Percentiles rank a stretch among this genome's conserved stretches.
Conservation (phyloP, 139 green algal species). For the Marvania coccoides region DNA sequence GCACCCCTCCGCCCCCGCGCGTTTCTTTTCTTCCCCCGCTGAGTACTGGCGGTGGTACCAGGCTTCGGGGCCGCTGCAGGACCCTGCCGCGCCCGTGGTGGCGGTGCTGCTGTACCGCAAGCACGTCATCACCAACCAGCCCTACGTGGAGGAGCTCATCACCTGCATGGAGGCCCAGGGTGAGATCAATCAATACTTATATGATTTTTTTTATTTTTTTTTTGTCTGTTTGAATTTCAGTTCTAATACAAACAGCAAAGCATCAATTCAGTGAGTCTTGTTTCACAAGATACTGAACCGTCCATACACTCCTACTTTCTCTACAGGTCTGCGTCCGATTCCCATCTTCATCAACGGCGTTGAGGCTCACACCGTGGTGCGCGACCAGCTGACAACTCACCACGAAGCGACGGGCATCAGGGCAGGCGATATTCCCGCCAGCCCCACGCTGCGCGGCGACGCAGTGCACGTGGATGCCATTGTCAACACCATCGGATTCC, state of each 20-base stretch:
- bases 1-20: slow-evolving; percentile 64
- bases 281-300: too few species aligned
- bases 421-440: too few species aligned
- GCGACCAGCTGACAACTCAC: slow-evolving; percentile 71
- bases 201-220: too few species aligned
- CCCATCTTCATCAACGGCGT: slow-evolving; percentile 95
- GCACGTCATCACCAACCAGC: slow-evolving; percentile 91
- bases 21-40: slow-evolving; percentile 60
- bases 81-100: slow-evolving; percentile 37
- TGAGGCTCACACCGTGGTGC: slow-evolving; percentile 87
- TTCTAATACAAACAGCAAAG: too few species aligned
- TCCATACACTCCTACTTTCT: too few species aligned
- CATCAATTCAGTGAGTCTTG: too few species aligned
- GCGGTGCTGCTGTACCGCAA: slow-evolving; percentile 96
- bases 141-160: slow-evolving; percentile 75
- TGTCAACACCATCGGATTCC: slow-evolving; percentile 90
- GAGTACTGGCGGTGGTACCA: slow-evolving; percentile 82
- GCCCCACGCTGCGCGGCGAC: slow-evolving; percentile 32
- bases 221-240: too few species aligned
- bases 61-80: slow-evolving; percentile 36
- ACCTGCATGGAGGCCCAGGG: slow-evolving; percentile 48
- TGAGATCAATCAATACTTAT: too few species aligned
- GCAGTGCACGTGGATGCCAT: slow-evolving; percentile 78
- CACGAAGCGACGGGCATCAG: slow-evolving; percentile 38
- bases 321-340: slow-evolving; percentile 61